These are phyloP conservation scores for Flaveria floridana DNA, from an alignment of 140 eudicot species.

Conservation along the genomic window DNA sequence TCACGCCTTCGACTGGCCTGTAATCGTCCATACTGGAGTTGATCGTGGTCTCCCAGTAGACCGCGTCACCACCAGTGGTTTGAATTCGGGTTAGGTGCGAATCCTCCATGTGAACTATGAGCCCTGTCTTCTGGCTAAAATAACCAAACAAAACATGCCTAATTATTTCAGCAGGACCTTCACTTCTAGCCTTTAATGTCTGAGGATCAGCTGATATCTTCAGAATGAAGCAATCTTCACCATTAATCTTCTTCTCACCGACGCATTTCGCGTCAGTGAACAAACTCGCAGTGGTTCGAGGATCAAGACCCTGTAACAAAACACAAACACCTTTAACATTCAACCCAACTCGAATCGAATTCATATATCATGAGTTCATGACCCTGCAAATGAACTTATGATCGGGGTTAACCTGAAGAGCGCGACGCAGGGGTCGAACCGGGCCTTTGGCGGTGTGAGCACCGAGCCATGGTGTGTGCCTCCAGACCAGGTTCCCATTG, in stretches of 20 bases:
- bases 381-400: neutral
- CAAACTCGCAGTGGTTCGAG: conserved; percentile 82
- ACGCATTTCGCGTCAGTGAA: conserved; percentile 70
- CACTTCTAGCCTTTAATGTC: conserved; percentile 73
- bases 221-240: conserved; percentile 85
- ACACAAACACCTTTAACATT: neutral
- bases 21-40: conserved; percentile 78
- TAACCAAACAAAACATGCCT: conserved; percentile 83
- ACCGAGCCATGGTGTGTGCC: conserved; percentile 99
- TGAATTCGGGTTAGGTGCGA: conserved; percentile 89
- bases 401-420: conserved; percentile 48
- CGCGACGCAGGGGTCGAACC: conserved; percentile 90
- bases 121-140: conserved; percentile 87
- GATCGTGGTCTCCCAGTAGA: conserved; percentile 87
- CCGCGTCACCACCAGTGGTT: conserved; percentile 76
- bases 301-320: conserved; percentile 75
- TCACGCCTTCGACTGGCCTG: conserved; percentile 78
- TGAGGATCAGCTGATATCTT: conserved; percentile 75
- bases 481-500: conserved; percentile 90
- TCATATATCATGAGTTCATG: too few relatives aligned
- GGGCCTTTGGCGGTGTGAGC: conserved; percentile 98
- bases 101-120: conserved; percentile 80
- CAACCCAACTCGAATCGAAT: neutral
- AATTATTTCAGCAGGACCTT: conserved; percentile 88
- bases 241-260: conserved; percentile 81